Evolutionary conservation across 164 flowering plant species (phyloP), one percentile per base, ranked within the genome.

Genomic region (Vitis riparia): DNA sequence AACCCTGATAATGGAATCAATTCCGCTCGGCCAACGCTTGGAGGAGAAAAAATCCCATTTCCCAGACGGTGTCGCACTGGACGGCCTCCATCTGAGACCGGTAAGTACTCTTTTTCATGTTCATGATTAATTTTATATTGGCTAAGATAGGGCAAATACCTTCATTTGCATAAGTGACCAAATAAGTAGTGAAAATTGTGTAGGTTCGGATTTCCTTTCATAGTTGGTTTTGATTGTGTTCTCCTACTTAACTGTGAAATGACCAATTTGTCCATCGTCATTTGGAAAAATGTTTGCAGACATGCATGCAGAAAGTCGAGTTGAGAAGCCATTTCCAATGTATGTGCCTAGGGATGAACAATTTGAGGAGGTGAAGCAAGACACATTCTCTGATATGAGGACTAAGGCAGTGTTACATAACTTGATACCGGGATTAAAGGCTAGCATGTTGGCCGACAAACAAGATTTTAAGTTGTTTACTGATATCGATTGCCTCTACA

Each of bases 11-110:
- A 75, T 65, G 95, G 93, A 2, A 73, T 74, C 11, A 91, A 91
- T 1, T 73, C 80, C 23, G 84, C 76, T 63, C 79, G 99, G 62
- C 95, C 97, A 0, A 52, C 10, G 0, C 94, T 96, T 11, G 99
- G 99, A 9, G 95, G 98, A 8, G 69, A 83, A 55, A 60, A 81
- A 1, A 78, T 83, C 19, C 95, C 97, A 0, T 96, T 86, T 61
- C 99, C 99, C 0, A 79, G 99, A 68, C 78, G 99, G 9, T 93
- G 98, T 73, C 90, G 99, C 6, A 92, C 99, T 0, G 99, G 99
- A 0, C 93, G 99, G 15, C 74, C 59, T 58, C 93, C 98, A 3
- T 73, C 87, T 2, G 88, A 87, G 8, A 84, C 92, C 0, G 97
- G 99, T 95, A 52, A 70, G 76, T 73, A 16, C 59, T 15, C 30